A percentile compares a stretch with the other conserved stretches of the same genome.
These are phyloP conservation scores for Linum usitatissimum DNA, from an alignment of 345 rosid genomes.

Conservation along the genomic window DNA sequence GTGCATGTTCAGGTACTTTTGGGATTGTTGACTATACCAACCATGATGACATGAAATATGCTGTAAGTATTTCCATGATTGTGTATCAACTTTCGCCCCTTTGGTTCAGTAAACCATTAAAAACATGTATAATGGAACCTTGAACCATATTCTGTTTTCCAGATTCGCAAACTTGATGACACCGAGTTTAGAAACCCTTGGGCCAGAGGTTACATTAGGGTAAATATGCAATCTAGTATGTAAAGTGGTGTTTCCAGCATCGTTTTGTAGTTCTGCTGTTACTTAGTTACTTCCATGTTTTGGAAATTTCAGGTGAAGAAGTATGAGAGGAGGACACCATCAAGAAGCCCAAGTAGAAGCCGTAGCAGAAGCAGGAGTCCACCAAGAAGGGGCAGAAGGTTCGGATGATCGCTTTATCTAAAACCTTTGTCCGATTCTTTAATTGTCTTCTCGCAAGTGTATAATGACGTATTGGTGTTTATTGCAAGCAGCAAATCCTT, in stretches of 20 bases:
- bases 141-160: slow-evolving; percentile 5
- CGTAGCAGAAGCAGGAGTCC: slow-evolving; percentile 48
- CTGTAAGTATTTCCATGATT: slow-evolving; percentile 42
- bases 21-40: slow-evolving; percentile 90
- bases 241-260: background rate
- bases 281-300: background rate
- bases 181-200: slow-evolving; percentile 82
- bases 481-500: slow-evolving; percentile 40
- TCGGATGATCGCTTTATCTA: background rate
- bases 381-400: slow-evolving; percentile 49
- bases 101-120: background rate
- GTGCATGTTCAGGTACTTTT: slow-evolving; percentile 50
- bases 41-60: slow-evolving; percentile 91
- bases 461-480: background rate
- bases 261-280: background rate
- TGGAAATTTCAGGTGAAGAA: slow-evolving; percentile 47
- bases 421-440: background rate
- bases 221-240: slow-evolving; percentile 10
- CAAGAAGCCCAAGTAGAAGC: slow-evolving; percentile 58
- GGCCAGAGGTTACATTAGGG: slow-evolving; percentile 74
- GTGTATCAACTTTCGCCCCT: background rate
- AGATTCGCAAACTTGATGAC: slow-evolving; percentile 72
- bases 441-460: background rate
- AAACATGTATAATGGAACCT: too few relatives aligned
- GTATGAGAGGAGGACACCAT: slow-evolving; percentile 45